phyloP scores from a whole-genome alignment of 2,329 filamentous ascomycete genomes.

The Balansia obtecta region DNA sequence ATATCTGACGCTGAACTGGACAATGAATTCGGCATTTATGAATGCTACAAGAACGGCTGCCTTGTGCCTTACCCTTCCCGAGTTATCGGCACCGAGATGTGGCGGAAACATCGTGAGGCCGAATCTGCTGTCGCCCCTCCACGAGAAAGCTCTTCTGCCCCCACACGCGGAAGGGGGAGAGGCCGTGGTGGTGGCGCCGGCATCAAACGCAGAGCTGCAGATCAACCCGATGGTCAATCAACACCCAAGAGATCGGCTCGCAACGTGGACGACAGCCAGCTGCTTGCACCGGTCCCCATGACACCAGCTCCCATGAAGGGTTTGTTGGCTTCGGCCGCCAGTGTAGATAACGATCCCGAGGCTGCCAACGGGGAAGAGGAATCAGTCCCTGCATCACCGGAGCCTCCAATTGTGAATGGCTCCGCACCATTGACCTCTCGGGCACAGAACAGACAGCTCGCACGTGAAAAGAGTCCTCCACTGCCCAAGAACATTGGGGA shows the following conservation, averaged over 20 bases:
- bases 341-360: slow-evolving; percentile 22
- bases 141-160: slow-evolving; percentile 13
- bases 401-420: slow-evolving; percentile 20
- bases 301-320: slow-evolving; percentile 23
- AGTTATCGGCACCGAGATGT: slow-evolving; percentile 30
- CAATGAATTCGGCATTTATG: slow-evolving; percentile 29
- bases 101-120: slow-evolving; percentile 22
- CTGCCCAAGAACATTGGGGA: slow-evolving; percentile 28
- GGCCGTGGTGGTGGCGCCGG: slow-evolving; percentile 22
- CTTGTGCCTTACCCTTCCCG: slow-evolving; percentile 33
- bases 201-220: slow-evolving; percentile 38
- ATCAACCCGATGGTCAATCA: slow-evolving; percentile 35
- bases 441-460: slow-evolving; percentile 17
- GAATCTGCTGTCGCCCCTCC: slow-evolving; percentile 24
- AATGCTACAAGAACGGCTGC: slow-evolving; percentile 26
- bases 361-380: slow-evolving; percentile 23
- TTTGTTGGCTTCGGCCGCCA: slow-evolving; percentile 26
- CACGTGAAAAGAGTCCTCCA: slow-evolving; percentile 25
- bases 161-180: slow-evolving; percentile 19
- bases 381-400: slow-evolving; percentile 23
- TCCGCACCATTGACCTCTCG: slow-evolving; percentile 11
- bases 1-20: slow-evolving; percentile 32
- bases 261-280: slow-evolving; percentile 16
- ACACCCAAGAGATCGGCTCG: slow-evolving; percentile 35
- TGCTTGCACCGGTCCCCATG: slow-evolving; percentile 13